Base-by-base conservation (phyloP, 306 rosid species). In the Lagenaria siceraria region DNA sequence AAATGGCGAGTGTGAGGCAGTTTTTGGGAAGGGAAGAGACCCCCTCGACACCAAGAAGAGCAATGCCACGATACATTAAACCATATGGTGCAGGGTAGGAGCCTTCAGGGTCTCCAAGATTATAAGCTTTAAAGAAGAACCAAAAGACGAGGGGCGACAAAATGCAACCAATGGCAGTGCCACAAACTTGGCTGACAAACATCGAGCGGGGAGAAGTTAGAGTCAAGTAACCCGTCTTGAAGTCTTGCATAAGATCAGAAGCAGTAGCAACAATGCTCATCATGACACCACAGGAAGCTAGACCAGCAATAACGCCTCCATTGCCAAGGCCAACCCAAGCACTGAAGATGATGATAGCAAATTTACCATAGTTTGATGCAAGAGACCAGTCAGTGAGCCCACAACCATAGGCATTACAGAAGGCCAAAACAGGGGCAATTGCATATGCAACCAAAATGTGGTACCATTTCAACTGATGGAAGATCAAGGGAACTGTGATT, bases 311-410 rank as follows among this genome's bases (percentile, higher is more conserved):
- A 8, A 88, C 86, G 24, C 97, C 93, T 15, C 97, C 97, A 0
- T 84, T 6, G 31, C 60, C 80, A 25, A 83, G 78, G 24, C 93
- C 91, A 64, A 86, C 87, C 96, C 96, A 89, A 52, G 91, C 80
- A 60, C 91, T 87, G 80, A 92, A 89, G 75, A 88, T 81, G 2
- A 92, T 81, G 17, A 92, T 89, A 62, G 93, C 88, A 62, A 92
- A 74, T 80, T 92, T 92, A 14, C 93, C 96, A 17, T 89, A 92
- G 78, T 84, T 88, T 25, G 96, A 89, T 72, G 96, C 91, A 4
- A 92, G 87, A 53, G 97, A 92, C 93, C 96, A 89, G 40, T 92
- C 93, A 0, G 91, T 92, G 66, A 92, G 97, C 11, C 97, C 91
- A 61, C 85, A 74, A 3, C 96, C 95, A 76, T 92, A 92, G 65